A percentile compares a stretch with the other conserved stretches of the same genome.
These are phyloP conservation scores for Monilinia polystroma DNA, from an alignment of 2,329 filamentous ascomycete genomes.

Conservation along the genomic window DNA sequence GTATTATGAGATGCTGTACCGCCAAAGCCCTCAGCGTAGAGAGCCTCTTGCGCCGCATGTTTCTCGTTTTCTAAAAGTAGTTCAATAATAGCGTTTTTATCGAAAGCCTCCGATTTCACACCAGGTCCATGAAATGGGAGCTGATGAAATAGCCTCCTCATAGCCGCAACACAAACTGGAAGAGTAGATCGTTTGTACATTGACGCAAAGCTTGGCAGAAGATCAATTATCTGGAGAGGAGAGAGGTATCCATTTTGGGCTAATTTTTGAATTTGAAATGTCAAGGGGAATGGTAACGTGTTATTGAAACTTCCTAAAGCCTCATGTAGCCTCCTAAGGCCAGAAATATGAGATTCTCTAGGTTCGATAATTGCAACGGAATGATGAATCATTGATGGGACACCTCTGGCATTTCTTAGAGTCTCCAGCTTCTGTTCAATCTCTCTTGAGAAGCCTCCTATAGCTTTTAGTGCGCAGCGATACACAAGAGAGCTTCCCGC, in stretches of 20 bases:
- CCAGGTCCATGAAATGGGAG: slow-evolving; percentile 57
- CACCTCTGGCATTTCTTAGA: slow-evolving; percentile 37
- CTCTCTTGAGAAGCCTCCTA: slow-evolving; percentile 31
- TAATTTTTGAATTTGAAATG: slow-evolving; percentile 63
- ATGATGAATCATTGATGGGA: slow-evolving; percentile 39
- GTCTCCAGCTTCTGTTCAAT: slow-evolving; percentile 34
- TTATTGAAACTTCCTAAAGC: slow-evolving; percentile 31
- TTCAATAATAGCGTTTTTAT: slow-evolving; percentile 45
- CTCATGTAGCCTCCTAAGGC: slow-evolving; percentile 29
- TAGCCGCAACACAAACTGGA: slow-evolving; percentile 52
- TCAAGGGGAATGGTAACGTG: slow-evolving; percentile 51
- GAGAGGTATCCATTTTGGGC: slow-evolving; percentile 62
- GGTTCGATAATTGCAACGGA: slow-evolving; percentile 25
- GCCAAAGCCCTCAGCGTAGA: slow-evolving; percentile 31
- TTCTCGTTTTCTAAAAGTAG: slow-evolving; percentile 46
- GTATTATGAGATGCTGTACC: slow-evolving; percentile 33
- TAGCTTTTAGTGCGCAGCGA: slow-evolving; percentile 40
- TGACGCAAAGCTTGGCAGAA: slow-evolving; percentile 46
- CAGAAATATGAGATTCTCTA: slow-evolving; percentile 25
- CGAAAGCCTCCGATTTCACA: slow-evolving; percentile 46
- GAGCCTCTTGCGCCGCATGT: slow-evolving; percentile 32
- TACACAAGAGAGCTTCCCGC: slow-evolving; percentile 53
- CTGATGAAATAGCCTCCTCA: slow-evolving; percentile 52
- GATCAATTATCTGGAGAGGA: slow-evolving; percentile 49
- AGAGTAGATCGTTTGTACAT: slow-evolving; percentile 35